Evolutionary conservation across 2,329 filamentous ascomycete genomes (phyloP), one percentile per base, ranked within the genome.

Genomic region (Arthrobotrys conoides): DNA sequence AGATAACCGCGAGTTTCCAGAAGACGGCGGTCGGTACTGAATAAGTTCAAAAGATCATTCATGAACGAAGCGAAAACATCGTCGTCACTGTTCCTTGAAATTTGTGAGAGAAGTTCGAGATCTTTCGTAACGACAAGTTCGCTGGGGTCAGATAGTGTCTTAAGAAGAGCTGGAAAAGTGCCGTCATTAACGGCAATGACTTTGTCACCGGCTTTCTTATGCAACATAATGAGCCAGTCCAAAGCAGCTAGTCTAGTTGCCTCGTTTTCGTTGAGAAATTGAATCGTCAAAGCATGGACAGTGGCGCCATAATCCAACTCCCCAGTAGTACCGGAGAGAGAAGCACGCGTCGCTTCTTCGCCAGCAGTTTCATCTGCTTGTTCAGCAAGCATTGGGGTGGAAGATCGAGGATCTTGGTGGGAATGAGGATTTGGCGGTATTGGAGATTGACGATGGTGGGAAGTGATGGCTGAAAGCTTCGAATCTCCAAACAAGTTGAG

Each of bases 61-160:
- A 99, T 99, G 84, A 99, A 99, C 24, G 95, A 97, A 0, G 93
- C 92, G 83, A 99, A 99, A 84, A 98, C 98, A 80, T 94, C 93
- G 83, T 99, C 96, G 82, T 98, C 96, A 83, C 94, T 98, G 82
- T 97, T 97, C 80, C 92, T 91, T 1, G 95, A 98, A 69, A 99
- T 98, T 81, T 99, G 96, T 0, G 95, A 98, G 1, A 99, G 88
- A 16, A 99, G 87, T 80, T 98, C 93, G 33, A 99, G 86, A 84
- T 99, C 96, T 82, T 96, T 93, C 3, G 93, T 98, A 0, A 99
- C 96, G 5, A 99, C 96, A 18, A 94, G 93, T 84, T 99, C 96
- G 6, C 95, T 93, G 6, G 95, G 93, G 84, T 99, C 96, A 0
- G 95, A 98, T 0, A 99, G 88, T 0, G 96, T 99, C 85, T 99